Percentiles rank a stretch among this genome's conserved stretches.
Conservation (phyloP, 768 basidiomycete genomes). For the Amanita rimosa region DNA sequence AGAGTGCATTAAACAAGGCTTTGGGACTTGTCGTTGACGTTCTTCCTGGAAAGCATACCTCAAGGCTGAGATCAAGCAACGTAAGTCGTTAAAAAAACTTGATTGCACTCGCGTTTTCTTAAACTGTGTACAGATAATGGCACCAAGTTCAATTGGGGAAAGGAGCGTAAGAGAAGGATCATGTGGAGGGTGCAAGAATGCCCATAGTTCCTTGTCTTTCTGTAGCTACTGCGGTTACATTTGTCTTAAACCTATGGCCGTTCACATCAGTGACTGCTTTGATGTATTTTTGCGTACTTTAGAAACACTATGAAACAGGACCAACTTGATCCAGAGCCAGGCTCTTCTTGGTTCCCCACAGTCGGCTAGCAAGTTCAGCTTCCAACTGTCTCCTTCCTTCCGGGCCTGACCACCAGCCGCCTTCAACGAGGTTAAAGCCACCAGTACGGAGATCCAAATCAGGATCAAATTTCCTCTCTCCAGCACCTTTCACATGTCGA, state of each 20-base stretch:
- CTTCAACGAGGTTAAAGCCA: too few species aligned
- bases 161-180: not conserved
- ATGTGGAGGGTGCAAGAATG: conserved; percentile 2
- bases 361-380: conserved; percentile 11
- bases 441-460: conserved; percentile 11
- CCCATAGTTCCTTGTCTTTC: not conserved
- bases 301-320: too few species aligned
- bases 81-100: not conserved
- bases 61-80: not conserved
- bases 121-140: too few species aligned
- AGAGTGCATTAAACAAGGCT: not conserved
- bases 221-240: too few species aligned
- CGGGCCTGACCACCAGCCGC: conserved; percentile 11
- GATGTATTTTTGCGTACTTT: too few species aligned
- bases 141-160: too few species aligned
- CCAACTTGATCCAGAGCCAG: not conserved
- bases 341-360: conserved; percentile 7
- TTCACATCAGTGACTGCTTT: too few species aligned
- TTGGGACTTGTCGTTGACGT: not conserved
- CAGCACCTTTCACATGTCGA: conserved; percentile 11
- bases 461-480: conserved; percentile 11
- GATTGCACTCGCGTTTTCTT: too few species aligned
- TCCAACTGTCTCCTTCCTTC: conserved; percentile 11
- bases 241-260: too few species aligned
- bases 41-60: not conserved